Evolutionary conservation across 2,329 filamentous ascomycete species (phyloP).

Genomic region (Fusarium veterinarium): DNA sequence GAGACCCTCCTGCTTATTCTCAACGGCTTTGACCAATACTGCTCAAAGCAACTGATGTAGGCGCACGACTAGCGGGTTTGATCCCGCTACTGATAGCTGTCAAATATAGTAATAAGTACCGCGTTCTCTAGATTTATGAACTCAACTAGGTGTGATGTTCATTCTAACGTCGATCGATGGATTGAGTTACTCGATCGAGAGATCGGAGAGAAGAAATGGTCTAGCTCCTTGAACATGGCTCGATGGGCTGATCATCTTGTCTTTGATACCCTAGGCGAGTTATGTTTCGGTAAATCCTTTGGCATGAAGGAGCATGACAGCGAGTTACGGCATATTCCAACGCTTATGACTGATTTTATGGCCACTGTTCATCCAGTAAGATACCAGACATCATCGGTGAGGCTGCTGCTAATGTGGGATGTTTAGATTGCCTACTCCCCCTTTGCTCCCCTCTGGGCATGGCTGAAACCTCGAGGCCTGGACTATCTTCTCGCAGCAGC

Average conservation of each 20-base stretch:
- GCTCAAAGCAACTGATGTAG: too few relatives aligned
- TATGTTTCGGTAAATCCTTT: slow-evolving; percentile 35
- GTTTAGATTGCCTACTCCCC: slow-evolving; percentile 35
- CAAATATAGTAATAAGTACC: too few relatives aligned
- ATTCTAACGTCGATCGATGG: slow-evolving; percentile 27
- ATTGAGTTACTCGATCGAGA: slow-evolving; percentile 15
- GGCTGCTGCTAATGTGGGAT: background rate
- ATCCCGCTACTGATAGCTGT: too few relatives aligned
- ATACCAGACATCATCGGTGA: rapidly evolving
- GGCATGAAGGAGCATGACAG: slow-evolving; percentile 26
- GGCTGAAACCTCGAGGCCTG: slow-evolving; percentile 40
- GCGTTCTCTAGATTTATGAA: too few relatives aligned
- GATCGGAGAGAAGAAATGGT: background rate
- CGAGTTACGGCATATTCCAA: slow-evolving; percentile 22
- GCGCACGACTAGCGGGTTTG: too few relatives aligned
- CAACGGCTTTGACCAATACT: too few relatives aligned
- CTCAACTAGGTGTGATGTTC: too few relatives aligned
- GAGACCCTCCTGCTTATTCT: too few relatives aligned
- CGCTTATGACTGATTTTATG: slow-evolving; percentile 24
- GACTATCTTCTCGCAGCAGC: slow-evolving; percentile 28
- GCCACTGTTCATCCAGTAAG: slow-evolving; percentile 19
- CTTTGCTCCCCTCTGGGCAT: slow-evolving; percentile 34
- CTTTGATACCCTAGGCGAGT: slow-evolving; percentile 36
- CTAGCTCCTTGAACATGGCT: slow-evolving; percentile 29
- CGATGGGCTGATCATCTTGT: slow-evolving; percentile 32